phyloP scores from a whole-genome alignment of 2,329 filamentous ascomycete species.

The Sporothrix brunneoviolacea region DNA sequence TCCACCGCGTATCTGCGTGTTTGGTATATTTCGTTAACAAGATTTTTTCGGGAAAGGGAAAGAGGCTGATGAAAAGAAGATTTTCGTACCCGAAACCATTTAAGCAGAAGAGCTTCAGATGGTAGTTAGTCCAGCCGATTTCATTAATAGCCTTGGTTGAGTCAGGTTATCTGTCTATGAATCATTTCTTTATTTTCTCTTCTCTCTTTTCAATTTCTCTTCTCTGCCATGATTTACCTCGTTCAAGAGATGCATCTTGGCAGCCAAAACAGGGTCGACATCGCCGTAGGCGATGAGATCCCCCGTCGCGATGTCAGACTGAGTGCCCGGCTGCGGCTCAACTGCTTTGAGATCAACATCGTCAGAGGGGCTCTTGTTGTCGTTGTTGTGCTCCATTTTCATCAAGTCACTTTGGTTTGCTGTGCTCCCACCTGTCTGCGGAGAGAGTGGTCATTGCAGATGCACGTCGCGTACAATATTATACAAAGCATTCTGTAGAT shows the following conservation, averaged over 20 bases:
- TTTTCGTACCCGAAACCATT: background rate
- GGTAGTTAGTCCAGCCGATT: conserved; percentile 6
- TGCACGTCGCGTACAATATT: no score
- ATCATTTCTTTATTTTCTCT: background rate
- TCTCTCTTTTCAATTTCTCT: background rate
- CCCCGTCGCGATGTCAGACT: background rate
- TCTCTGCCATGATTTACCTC: background rate
- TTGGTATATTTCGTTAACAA: background rate
- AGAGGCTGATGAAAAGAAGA: no score
- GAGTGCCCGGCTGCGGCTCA: no score
- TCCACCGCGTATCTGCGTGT: conserved; percentile 3
- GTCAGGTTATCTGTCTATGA: no score
- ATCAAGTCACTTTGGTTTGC: background rate
- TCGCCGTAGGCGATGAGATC: conserved; percentile 2
- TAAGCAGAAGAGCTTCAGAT: background rate
- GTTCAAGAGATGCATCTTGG: conserved; percentile 7
- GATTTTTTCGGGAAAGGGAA: no score
- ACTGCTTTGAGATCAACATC: conserved; percentile 1
- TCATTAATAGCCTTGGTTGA: conserved; percentile 6
- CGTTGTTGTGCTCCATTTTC: background rate
- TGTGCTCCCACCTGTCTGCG: no score
- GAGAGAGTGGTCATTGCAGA: no score
- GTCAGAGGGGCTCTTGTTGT: background rate
- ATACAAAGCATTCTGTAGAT: no score
- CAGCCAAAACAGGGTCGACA: conserved; percentile 3